Base-by-base conservation (phyloP, 345 rosid genomes). In the Moricandia arvensis region DNA sequence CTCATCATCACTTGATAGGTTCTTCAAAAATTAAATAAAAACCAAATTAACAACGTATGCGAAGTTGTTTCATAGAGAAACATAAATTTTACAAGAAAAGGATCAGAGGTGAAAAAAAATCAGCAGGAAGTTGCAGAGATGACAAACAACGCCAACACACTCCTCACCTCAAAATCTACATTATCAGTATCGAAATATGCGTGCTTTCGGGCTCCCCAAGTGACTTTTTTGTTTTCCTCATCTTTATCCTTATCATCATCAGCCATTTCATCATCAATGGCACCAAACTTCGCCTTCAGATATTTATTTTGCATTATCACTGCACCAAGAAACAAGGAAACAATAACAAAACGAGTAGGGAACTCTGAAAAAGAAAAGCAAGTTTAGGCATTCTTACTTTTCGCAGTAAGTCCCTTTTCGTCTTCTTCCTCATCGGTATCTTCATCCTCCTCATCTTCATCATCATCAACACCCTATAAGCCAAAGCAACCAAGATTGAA, bases 1-100 rank as follows among this genome's bases (percentile, higher is more conserved):
- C n/a, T 91, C 97, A 61, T 92, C 91, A 69, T 94, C 97, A 66
- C 96, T 91, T 55, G 96, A 94, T 45, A 74, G 81, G 76, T 81
- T 26, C 96, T 94, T 75, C 57, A 75, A 80, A 59, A 65, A 72
- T 21, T 55, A 70, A 59, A n/a, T n/a, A n/a, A n/a, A n/a, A n/a
- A 74, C 30, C 59, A 69, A 13, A 71, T 71, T 27, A 67, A 17
- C 3, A 54, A 60, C 15, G 53, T 43, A 47, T 8, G 49, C 30
- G 13, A 30, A 38, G 49, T 66, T 59, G 16, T n/a, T 47, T n/a
- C 35, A 47, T 17, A 69, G 35, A 57, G 29, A 69, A 69, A 34
- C 17, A 63, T 7, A 4, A n/a, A 5, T 45, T n/a, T 1, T 45
- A n/a, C 17, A 45, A 45, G 53, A 45, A 45, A n/a, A n/a, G 17